Evolutionary conservation across 139 green algal species (phyloP).

Genomic region (Marvania coccoides): DNA sequence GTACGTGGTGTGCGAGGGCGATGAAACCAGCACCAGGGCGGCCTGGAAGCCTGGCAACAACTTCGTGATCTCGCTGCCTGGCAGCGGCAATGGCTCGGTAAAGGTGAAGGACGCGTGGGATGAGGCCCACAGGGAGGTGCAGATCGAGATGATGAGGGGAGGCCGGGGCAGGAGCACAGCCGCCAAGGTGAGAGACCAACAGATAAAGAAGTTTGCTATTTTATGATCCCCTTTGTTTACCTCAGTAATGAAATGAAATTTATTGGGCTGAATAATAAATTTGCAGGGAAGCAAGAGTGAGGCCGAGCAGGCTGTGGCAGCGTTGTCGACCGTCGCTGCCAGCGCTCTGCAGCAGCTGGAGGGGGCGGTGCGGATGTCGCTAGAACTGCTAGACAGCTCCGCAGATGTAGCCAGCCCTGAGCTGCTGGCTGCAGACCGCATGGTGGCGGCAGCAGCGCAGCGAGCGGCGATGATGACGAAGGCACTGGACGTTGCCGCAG

Average conservation of each 20-base stretch:
- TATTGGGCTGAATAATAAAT: no score
- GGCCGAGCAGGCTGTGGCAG: neutral
- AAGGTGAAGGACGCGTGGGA: slow-evolving; percentile 26
- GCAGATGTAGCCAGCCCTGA: slow-evolving; percentile 1
- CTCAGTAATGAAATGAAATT: no score
- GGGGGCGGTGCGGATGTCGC: neutral
- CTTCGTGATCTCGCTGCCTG: neutral
- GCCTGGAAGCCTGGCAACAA: slow-evolving; percentile 25
- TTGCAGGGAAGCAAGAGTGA: slow-evolving; percentile 1
- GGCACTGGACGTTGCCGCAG: slow-evolving; percentile 11
- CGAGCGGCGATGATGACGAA: slow-evolving; percentile 14
- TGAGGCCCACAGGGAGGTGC: slow-evolving; percentile 1
- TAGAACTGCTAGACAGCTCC: slow-evolving; percentile 5
- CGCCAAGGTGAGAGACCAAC: no score
- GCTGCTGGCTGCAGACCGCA: slow-evolving; percentile 23
- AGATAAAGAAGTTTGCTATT: no score
- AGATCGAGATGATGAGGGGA: slow-evolving; percentile 18
- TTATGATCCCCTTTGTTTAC: no score
- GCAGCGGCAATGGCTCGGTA: neutral
- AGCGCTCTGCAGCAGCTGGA: slow-evolving; percentile 21
- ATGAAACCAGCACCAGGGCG: neutral
- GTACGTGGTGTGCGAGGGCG: slow-evolving; percentile 24
- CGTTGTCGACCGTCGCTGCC: slow-evolving; percentile 3
- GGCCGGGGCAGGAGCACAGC: no score
- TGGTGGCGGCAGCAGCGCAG: slow-evolving; percentile 15